Base-by-base conservation (phyloP, 75 land plant species). In the Isoetes taiwanensis region DNA sequence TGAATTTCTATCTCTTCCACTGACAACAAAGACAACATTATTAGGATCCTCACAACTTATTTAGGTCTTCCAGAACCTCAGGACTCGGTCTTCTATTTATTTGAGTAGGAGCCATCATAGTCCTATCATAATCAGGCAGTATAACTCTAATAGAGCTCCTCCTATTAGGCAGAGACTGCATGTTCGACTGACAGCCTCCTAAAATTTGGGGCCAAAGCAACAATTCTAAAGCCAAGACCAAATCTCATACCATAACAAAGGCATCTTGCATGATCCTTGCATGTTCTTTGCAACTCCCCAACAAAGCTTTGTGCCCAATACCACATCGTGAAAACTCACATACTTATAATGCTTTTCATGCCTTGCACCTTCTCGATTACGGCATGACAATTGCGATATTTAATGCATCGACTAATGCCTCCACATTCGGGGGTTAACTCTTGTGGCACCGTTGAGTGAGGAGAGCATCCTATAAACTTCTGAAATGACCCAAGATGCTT, bases 321-420 rank as follows among this genome's bases (percentile, higher is more conserved):
- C 80, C 20, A 82, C 77, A 62, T 76, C 73, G 59, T 82, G 86
- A 26, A 80, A 64, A 25, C 74, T 80, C 11, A 82, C 80, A 63
- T 82, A 82, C n/a, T 67, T 62, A 59, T 76, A 82, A 43, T 82
- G 86, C 43, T 82, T 82, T 41, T 82, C 86, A 62, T 82, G 86
- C 3, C 86, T 63, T 43, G 61, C 56, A 80, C 24, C 26, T 76
- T 77, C 67, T 82, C 86, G 84, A 28, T 11, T 56, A 66, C 9
- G 57, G 59, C 67, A 80, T 58, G 32, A 62, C 66, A 19, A 80
- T 64, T 20, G 86, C 80, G 9, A 10, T 9, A 46, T 66, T 56
- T 41, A 82, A 53, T 21, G 86, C 86, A 27, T 82, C 86, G 25
- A 77, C 84, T 1, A 82, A 79, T 40, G 75, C 73, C 28, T 82